phyloP scores from a whole-genome alignment of 176 grass and related monocot genomes.

The Eremochloa ophiuroides region DNA sequence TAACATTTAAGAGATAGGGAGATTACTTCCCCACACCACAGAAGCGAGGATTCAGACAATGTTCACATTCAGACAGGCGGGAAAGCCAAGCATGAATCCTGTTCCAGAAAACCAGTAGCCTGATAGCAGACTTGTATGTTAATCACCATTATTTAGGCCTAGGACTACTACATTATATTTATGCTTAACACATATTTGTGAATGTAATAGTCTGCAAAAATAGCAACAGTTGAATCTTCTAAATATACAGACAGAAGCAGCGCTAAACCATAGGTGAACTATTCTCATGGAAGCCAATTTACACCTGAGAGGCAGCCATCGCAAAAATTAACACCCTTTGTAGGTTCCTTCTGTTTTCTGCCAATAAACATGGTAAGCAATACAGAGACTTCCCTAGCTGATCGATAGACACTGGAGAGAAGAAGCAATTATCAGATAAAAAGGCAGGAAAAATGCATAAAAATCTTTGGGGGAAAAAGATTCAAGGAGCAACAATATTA shows the following conservation, averaged over 20 bases:
- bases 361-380: conserved; percentile 30
- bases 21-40: too few species aligned
- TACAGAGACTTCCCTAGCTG: conserved; percentile 27
- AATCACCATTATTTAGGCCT: conserved; percentile 18
- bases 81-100: neutral
- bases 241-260: conserved; percentile 53
- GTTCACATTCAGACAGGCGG: neutral
- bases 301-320: conserved; percentile 42
- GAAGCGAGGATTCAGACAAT: neutral
- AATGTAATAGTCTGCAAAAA: conserved; percentile 34
- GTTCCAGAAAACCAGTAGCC: neutral
- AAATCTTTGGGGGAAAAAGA: neutral
- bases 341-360: conserved; percentile 31
- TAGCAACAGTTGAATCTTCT: conserved; percentile 24
- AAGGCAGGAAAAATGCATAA: neutral
- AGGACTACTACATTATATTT: conserved; percentile 20
- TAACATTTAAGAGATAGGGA: neutral
- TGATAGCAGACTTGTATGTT: neutral
- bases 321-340: conserved; percentile 29
- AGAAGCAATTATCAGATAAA: conserved; percentile 15
- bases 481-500: conserved; percentile 15
- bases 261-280: conserved; percentile 38
- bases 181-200: conserved; percentile 40
- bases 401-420: conserved; percentile 32
- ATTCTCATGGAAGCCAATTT: conserved; percentile 51